Conservation (phyloP, 148 eudicot genomes). For the Nepenthes mirabilis region DNA sequence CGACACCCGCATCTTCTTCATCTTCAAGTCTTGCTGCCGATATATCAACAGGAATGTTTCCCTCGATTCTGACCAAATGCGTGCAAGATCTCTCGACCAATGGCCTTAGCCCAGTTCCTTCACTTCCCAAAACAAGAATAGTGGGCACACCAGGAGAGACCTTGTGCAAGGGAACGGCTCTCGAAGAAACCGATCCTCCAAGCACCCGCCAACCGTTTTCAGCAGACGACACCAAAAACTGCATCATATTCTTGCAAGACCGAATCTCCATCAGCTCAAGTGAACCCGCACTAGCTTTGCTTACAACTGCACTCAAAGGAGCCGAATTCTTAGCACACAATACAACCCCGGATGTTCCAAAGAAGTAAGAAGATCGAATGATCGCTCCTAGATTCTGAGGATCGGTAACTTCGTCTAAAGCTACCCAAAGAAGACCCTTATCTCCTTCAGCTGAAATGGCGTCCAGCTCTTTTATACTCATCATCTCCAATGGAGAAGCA, state of each 20-base stretch:
- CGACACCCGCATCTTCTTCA: constrained; percentile 22
- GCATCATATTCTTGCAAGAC: constrained; percentile 97
- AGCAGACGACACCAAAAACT: constrained; percentile 65
- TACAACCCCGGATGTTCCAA: constrained; percentile 83
- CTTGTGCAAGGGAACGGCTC: constrained; percentile 58
- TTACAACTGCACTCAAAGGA: constrained; percentile 42
- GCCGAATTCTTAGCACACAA: constrained; percentile 97
- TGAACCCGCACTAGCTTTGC: constrained; percentile 90
- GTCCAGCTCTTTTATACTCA: constrained; percentile 56
- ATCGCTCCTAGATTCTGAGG: constrained; percentile 95
- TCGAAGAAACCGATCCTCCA: constrained; percentile 77
- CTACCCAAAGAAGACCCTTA: constrained; percentile 70
- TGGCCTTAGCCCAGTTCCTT: constrained; percentile 97
- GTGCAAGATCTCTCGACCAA: constrained; percentile 89
- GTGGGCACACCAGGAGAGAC: constrained; percentile 62
- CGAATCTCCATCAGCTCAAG: constrained; percentile 83
- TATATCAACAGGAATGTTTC: constrained; percentile 46
- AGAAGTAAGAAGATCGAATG: constrained; percentile 80
- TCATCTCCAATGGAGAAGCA: constrained; percentile 90
- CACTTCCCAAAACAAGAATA: constrained; percentile 94
- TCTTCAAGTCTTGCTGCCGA: constrained; percentile 22
- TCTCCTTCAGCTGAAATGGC: constrained; percentile 34
- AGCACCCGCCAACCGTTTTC: constrained; percentile 92
- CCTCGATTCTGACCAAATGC: constrained; percentile 59
- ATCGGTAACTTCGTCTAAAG: constrained; percentile 92